Percentiles rank a stretch among this genome's conserved stretches.
Conservation (phyloP, 257 asterid genomes). For the Nicotiana undulata region DNA sequence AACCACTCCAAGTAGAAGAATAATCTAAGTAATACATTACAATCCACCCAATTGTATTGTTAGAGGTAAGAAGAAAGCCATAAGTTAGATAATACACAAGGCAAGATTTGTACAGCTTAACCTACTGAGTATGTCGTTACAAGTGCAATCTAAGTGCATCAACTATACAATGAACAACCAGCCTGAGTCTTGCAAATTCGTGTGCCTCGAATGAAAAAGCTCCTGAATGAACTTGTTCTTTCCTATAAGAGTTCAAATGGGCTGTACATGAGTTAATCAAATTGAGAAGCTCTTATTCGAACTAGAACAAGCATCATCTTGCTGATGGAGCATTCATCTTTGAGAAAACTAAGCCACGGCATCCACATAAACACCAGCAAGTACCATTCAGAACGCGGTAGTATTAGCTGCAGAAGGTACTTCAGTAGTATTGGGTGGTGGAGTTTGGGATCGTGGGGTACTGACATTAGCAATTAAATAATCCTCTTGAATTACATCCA, state of each 20-base stretch:
- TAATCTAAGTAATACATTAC: conserved; percentile 15
- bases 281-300: neutral
- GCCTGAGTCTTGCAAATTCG: neutral
- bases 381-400: conserved; percentile 20
- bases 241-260: neutral
- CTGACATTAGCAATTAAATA: conserved; percentile 23
- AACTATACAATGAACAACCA: conserved; percentile 31
- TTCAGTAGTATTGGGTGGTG: conserved; percentile 32
- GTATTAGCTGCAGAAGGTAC: conserved; percentile 27
- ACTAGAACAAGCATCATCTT: neutral
- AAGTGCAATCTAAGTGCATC: conserved; percentile 14
- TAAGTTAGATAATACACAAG: neutral
- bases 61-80: neutral
- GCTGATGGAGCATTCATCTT: neutral
- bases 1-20: neutral
- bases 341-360: neutral
- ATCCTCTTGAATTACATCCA: conserved; percentile 39
- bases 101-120: neutral
- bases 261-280: neutral
- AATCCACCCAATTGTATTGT: neutral
- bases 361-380: neutral
- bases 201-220: neutral
- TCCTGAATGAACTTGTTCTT: neutral
- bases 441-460: conserved; percentile 40
- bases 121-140: conserved; percentile 24